Evolutionary conservation across 192 early-diverging fungal genomes (phyloP).

Genomic region (Linnemannia elongata): DNA sequence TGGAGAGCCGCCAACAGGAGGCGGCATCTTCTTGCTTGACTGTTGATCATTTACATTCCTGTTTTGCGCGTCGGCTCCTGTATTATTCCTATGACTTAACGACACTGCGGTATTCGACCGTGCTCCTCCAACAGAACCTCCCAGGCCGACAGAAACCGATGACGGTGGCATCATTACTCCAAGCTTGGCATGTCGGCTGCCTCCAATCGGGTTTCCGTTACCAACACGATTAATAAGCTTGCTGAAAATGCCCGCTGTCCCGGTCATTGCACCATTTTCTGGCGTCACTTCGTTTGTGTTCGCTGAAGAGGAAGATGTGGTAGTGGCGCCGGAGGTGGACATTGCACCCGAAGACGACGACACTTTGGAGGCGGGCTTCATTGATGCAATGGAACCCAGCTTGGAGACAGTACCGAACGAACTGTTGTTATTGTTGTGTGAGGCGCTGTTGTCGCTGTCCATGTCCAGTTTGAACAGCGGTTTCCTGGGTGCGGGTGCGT

Average conservation of each 20-base stretch:
- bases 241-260: slow-evolving; percentile 37
- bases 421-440: neutral
- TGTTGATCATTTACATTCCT: neutral
- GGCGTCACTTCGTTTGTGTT: neutral
- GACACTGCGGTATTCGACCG: neutral
- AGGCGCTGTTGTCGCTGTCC: slow-evolving; percentile 14
- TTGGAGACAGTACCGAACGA: neutral
- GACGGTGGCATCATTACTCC: slow-evolving; percentile 47
- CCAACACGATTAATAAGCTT: slow-evolving; percentile 44
- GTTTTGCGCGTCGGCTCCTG: neutral
- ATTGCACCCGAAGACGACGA: neutral
- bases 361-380: neutral
- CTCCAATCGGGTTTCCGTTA: slow-evolving; percentile 49
- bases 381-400: neutral
- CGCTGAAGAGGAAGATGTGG: neutral
- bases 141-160: slow-evolving; percentile 37
- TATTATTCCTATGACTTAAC: neutral
- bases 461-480: slow-evolving; percentile 40
- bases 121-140: slow-evolving; percentile 30
- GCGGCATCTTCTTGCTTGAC: slow-evolving; percentile 37
- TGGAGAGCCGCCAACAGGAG: slow-evolving; percentile 32
- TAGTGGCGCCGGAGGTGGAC: neutral
- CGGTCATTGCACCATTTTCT: neutral
- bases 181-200: slow-evolving; percentile 34
- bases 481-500: slow-evolving; percentile 17